phyloP scores from a whole-genome alignment of 2,329 filamentous ascomycete species.

The Colletotrichum musae region DNA sequence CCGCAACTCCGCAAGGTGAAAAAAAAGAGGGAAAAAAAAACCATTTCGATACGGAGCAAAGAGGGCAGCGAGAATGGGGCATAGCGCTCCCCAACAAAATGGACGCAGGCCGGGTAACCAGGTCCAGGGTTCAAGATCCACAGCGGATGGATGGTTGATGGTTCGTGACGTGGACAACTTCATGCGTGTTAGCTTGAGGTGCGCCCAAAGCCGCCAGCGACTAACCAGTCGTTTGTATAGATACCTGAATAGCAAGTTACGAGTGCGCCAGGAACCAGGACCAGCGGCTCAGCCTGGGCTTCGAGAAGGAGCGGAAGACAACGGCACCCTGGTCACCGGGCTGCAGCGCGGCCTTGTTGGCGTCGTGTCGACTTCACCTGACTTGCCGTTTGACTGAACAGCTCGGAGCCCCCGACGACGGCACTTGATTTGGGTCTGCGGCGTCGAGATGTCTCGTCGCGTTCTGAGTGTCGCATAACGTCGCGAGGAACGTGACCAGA shows the following conservation, averaged over 20 bases:
- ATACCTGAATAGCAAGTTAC: not conserved
- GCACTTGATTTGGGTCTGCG: not conserved
- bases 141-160: conserved; percentile 25
- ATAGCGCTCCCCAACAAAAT: conserved; percentile 41
- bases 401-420: conserved; percentile 20
- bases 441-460: not conserved
- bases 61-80: conserved; percentile 19
- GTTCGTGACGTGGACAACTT: conserved; percentile 26
- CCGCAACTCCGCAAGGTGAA: not conserved
- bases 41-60: conserved; percentile 13
- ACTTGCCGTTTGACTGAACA: not conserved
- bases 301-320: conserved; percentile 33
- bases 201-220: no score
- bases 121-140: conserved; percentile 17
- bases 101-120: conserved; percentile 30
- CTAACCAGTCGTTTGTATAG: conserved; percentile 3
- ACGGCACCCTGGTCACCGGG: conserved; percentile 8
- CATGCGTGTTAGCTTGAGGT: conserved; percentile 7
- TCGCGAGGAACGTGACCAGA: conserved; percentile 19
- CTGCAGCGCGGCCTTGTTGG: conserved; percentile 11
- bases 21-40: conserved; percentile 27
- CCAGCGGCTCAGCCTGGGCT: conserved; percentile 20
- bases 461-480: conserved; percentile 26
- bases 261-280: conserved; percentile 31
- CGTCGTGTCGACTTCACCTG: conserved; percentile 4